Evolutionary conservation across 768 basidiomycete genomes (phyloP).

Genomic region (Boletus subcaerulescens): DNA sequence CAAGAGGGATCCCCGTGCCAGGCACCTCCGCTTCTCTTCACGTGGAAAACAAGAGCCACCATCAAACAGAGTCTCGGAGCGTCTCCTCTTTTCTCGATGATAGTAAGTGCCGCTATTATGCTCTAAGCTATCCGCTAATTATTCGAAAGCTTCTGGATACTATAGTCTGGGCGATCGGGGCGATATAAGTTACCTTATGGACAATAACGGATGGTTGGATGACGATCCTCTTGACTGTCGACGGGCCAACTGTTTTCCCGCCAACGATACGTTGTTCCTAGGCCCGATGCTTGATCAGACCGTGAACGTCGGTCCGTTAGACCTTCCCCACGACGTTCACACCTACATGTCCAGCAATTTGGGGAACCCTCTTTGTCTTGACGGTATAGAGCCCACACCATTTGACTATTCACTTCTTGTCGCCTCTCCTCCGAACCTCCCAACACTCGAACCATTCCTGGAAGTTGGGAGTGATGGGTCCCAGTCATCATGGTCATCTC

Average conservation of each 20-base stretch:
- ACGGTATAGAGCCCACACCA: slow-evolving; percentile 1
- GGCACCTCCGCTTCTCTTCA: slow-evolving; percentile 3
- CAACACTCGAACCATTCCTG: slow-evolving; percentile 13
- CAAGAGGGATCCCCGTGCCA: slow-evolving; percentile 11
- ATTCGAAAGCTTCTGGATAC: slow-evolving; percentile 12
- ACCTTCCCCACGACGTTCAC: slow-evolving; percentile 1
- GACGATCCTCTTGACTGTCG: slow-evolving; percentile 5
- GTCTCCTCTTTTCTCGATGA: slow-evolving; percentile 6
- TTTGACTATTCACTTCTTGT: slow-evolving; percentile 7
- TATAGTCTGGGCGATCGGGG: neutral
- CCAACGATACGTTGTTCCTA: neutral
- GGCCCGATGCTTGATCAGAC: slow-evolving; percentile 4
- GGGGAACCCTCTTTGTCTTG: slow-evolving; percentile 1
- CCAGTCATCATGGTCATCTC: slow-evolving; percentile 22
- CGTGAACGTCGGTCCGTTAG: neutral
- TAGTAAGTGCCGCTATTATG: slow-evolving; percentile 12
- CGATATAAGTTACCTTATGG: neutral
- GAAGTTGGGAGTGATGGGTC: slow-evolving; percentile 14
- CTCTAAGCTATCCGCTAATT: neutral
- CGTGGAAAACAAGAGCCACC: neutral
- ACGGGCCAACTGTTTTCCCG: neutral
- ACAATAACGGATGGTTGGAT: slow-evolving; percentile 2
- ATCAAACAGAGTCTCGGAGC: slow-evolving; percentile 3
- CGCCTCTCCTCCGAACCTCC: slow-evolving; percentile 6
- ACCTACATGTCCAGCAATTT: slow-evolving; percentile 1